Percentiles rank a stretch among this genome's conserved stretches.
phyloP scores from a whole-genome alignment of 2,329 filamentous ascomycete species.

The Cercospora citrullina region DNA sequence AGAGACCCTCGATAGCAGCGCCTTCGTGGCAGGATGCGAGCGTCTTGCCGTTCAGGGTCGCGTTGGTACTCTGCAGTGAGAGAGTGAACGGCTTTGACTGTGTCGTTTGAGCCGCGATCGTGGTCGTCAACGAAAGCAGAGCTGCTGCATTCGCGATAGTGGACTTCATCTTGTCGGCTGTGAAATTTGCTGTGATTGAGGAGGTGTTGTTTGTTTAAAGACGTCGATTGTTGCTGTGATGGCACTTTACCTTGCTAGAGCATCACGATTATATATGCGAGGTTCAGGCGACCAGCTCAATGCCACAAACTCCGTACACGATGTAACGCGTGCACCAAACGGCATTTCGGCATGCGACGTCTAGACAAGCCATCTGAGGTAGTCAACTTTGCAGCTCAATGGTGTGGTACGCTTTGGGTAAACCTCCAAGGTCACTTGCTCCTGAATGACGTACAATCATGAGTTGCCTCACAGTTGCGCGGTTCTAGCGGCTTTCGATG shows the following conservation, averaged over 20 bases:
- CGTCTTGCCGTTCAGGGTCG: slow-evolving; percentile 41
- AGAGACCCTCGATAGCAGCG: slow-evolving; percentile 52
- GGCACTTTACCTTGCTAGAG: background rate
- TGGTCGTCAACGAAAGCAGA: slow-evolving; percentile 29
- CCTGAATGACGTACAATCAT: slow-evolving; percentile 5
- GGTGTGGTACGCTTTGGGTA: background rate
- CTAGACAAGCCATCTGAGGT: background rate
- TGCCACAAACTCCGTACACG: background rate
- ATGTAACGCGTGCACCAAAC: slow-evolving; percentile 6
- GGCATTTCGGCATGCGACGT: background rate
- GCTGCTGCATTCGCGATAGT: slow-evolving; percentile 14
- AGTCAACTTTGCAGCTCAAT: background rate
- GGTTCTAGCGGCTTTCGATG: slow-evolving; percentile 5
- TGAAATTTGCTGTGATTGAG: background rate
- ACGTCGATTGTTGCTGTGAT: background rate
- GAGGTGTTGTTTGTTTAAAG: background rate
- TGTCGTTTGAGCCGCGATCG: slow-evolving; percentile 36
- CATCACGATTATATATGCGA: background rate
- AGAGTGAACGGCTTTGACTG: slow-evolving; percentile 49
- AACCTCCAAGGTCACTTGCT: background rate
- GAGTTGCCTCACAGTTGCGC: background rate
- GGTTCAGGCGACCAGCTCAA: slow-evolving; percentile 5
- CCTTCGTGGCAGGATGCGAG: slow-evolving; percentile 51
- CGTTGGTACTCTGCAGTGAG: slow-evolving; percentile 42
- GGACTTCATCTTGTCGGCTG: slow-evolving; percentile 21